Percentiles rank a stretch among this genome's conserved stretches.
Conservation (phyloP, 495 filamentous ascomycete species). For the Penicillium nucicola region DNA sequence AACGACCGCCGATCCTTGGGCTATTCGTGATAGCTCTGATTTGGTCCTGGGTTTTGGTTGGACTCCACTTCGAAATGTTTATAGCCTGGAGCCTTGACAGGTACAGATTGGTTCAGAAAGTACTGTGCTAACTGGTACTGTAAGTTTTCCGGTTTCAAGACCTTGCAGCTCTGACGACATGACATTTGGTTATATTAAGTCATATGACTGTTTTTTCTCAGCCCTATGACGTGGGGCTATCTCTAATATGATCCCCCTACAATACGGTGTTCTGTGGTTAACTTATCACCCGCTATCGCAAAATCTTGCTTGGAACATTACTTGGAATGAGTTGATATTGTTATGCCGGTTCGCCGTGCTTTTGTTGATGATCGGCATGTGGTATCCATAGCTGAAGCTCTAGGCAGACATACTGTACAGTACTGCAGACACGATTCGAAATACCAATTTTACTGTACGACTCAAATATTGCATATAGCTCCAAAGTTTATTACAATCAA, state of each 20-base stretch:
- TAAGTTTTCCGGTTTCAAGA: not conserved
- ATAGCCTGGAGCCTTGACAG: not conserved
- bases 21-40: constrained; percentile 1
- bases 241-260: not conserved
- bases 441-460: too few species aligned
- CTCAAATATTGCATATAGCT: too few species aligned
- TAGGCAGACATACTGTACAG: too few species aligned
- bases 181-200: not conserved
- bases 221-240: constrained; percentile 30
- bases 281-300: too few species aligned
- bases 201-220: constrained; percentile 9
- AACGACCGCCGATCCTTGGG: not conserved
- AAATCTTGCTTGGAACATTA: too few species aligned
- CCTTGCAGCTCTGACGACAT: constrained; percentile 1
- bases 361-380: too few species aligned
- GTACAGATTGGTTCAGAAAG: too few species aligned
- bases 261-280: not conserved
- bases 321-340: too few species aligned
- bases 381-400: too few species aligned
- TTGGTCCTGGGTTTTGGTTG: not conserved
- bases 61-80: not conserved
- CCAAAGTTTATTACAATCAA: not conserved
- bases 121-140: too few species aligned
- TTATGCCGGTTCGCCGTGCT: too few species aligned
- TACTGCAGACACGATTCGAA: not conserved